These are phyloP conservation scores for Catharanthus roseus DNA, from an alignment of 257 asterid species.

Conservation along the genomic window DNA sequence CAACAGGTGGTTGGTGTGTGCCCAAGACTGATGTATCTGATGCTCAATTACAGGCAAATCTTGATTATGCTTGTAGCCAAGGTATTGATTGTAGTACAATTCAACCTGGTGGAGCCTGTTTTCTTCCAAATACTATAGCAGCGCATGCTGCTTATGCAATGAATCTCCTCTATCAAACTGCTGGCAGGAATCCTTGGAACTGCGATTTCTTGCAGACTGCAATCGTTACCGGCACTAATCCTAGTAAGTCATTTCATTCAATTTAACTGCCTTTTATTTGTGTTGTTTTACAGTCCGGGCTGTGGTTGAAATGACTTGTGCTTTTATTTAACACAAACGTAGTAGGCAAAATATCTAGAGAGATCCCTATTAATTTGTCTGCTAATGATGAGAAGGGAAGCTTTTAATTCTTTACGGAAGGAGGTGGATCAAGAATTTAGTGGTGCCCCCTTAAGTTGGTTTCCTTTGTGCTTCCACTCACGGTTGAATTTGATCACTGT, in stretches of 20 bases:
- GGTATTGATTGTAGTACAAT: slow-evolving; percentile 70
- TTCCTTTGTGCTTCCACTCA: background rate
- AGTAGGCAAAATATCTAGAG: background rate
- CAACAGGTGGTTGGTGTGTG: slow-evolving; percentile 62
- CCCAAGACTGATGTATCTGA: slow-evolving; percentile 49
- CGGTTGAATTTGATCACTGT: background rate
- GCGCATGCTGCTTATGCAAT: slow-evolving; percentile 80
- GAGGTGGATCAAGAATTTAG: background rate
- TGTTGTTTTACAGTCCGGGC: background rate
- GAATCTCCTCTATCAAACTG: slow-evolving; percentile 74
- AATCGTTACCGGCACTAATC: slow-evolving; percentile 46
- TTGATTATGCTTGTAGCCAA: slow-evolving; percentile 63
- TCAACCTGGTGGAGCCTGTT: slow-evolving; percentile 71
- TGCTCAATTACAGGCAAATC: slow-evolving; percentile 59
- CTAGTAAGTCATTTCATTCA: slow-evolving; percentile 45
- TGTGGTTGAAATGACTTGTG: background rate
- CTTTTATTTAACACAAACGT: background rate
- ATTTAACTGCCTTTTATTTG: background rate
- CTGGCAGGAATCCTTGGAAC: slow-evolving; percentile 73
- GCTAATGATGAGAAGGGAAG: background rate
- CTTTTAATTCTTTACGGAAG: background rate
- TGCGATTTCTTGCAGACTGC: slow-evolving; percentile 75
- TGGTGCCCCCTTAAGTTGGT: background rate
- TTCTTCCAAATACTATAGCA: slow-evolving; percentile 50
- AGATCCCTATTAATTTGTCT: background rate